Conservation (phyloP, 768 basidiomycete genomes). For the Amyloporia xantha region DNA sequence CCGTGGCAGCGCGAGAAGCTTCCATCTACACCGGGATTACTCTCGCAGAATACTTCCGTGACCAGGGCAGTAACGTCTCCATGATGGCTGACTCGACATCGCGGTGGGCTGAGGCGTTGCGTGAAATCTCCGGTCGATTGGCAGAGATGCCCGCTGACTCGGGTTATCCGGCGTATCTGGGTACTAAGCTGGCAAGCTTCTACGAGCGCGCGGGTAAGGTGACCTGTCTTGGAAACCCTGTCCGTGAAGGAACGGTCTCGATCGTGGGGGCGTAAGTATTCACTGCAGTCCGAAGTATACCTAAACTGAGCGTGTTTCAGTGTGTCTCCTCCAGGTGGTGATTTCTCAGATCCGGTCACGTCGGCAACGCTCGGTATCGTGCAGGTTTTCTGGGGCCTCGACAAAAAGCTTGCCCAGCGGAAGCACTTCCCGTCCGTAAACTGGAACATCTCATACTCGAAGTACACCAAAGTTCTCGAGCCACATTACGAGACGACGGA, state of each 20-base stretch:
- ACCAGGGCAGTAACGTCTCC: constrained; percentile 94
- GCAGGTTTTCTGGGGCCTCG: constrained; percentile 99
- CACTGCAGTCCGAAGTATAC: background rate
- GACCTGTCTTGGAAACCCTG: constrained; percentile 82
- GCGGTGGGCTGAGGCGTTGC: constrained; percentile 97
- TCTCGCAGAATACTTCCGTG: constrained; percentile 98
- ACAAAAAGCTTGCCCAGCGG: constrained; percentile 97
- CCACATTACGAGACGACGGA: constrained; percentile 86
- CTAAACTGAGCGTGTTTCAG: constrained; percentile 33
- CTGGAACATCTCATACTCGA: constrained; percentile 99
- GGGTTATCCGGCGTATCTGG: constrained; percentile 95
- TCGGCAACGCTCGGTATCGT: constrained; percentile 97
- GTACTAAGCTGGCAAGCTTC: constrained; percentile 94
- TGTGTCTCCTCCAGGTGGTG: constrained; percentile 97
- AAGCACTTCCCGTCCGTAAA: constrained; percentile 99
- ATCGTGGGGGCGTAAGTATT: constrained; percentile 94
- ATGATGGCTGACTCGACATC: constrained; percentile 99
- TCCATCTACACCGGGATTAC: constrained; percentile 99
- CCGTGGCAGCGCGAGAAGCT: constrained; percentile 97
- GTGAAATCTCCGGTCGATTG: constrained; percentile 98
- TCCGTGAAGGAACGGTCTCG: constrained; percentile 87
- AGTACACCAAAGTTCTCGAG: constrained; percentile 92
- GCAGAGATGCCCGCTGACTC: constrained; percentile 99
- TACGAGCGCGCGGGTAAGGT: constrained; percentile 99
- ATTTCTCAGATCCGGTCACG: constrained; percentile 98